Evolutionary conservation across 768 basidiomycete species (phyloP), one percentile per base, ranked within the genome.

Genomic region (Kwoniella newhampshirensis): DNA sequence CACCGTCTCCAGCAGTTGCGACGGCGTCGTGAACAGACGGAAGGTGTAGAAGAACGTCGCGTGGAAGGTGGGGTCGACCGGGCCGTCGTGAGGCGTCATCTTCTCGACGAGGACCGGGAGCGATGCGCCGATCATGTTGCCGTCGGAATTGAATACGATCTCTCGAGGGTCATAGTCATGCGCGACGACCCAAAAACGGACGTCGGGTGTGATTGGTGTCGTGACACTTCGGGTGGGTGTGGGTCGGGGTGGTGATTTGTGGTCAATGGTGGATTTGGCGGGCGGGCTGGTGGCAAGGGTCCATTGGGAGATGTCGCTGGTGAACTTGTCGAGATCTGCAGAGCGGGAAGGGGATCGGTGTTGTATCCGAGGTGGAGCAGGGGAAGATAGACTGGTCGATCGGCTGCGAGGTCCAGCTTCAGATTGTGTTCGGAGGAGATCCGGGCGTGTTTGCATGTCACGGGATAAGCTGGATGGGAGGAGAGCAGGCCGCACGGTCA

Each of bases 11-110:
- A 90, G 82, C 25, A 99, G 82, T 46, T 88, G 85, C 6, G 77
- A 50, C 1, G 96, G 88, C 0, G 87, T 83, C 1, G 88, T 84
- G 78, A 96, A 97, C 53, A 97, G 78, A 27, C 94, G 85, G 81
- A 98, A 99, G 0, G 93, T 97, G 67, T 93, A 81, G 81, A 93
- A 93, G 80, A 99, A 98, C 27, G 92, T 87, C 4, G 86, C 84
- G 13, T 87, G 83, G 75, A 97, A 93, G 0, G 86, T 84, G 17
- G 88, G 81, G 69, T 97, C 93, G 52, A 91, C 90, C 41, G 92
- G 83, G 56, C 85, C 86, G 70, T 91, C 91, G 71, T 96, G 90
- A 4, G 93, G 91, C 18, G 94, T 94, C 86, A 98, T 88, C 78
- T 91, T 92, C 78, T 94, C 92, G n/a, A 98, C 87, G 40, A 99